Percentiles rank a stretch among this genome's conserved stretches.
Conservation (phyloP, 1,284 basidiomycete genomes). For the Ustilago curta region DNA sequence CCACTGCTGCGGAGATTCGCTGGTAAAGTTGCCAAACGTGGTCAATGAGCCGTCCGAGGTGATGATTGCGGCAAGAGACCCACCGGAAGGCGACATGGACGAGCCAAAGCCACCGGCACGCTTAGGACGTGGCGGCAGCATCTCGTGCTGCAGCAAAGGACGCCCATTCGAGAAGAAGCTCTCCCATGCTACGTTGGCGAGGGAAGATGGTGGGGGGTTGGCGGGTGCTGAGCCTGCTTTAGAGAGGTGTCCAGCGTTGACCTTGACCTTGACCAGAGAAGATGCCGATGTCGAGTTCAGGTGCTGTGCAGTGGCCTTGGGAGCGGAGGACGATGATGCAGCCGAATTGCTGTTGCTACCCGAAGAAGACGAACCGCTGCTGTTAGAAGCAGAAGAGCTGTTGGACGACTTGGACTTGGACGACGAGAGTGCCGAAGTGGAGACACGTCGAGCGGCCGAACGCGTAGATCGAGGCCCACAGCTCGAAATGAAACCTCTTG, state of each 20-base stretch:
- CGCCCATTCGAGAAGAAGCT: conserved; percentile 54
- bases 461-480: conserved; percentile 37
- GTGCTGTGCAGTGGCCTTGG: conserved; percentile 23
- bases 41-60: conserved; percentile 38
- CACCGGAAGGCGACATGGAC: conserved; percentile 29
- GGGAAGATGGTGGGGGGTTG: conserved; percentile 52
- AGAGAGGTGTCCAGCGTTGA: conserved; percentile 18
- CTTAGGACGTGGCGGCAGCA: conserved; percentile 50
- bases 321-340: conserved; percentile 30
- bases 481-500: conserved; percentile 38
- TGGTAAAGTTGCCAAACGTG: conserved; percentile 41
- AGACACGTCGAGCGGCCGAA: conserved; percentile 27
- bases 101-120: conserved; percentile 31
- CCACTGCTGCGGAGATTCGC: conserved; percentile 41
- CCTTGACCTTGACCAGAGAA: conserved; percentile 34
- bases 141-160: conserved; percentile 57
- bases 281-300: conserved; percentile 17
- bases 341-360: conserved; percentile 31
- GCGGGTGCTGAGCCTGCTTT: conserved; percentile 26
- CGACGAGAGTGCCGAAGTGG: conserved; percentile 34
- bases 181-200: conserved; percentile 48
- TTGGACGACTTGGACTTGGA: conserved; percentile 39
- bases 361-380: conserved; percentile 30
- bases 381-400: conserved; percentile 28
- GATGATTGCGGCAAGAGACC: conserved; percentile 44